These are phyloP conservation scores for Aspergillus sp. DNA, from an alignment of 2,329 filamentous ascomycete species.

Conservation along the genomic window DNA sequence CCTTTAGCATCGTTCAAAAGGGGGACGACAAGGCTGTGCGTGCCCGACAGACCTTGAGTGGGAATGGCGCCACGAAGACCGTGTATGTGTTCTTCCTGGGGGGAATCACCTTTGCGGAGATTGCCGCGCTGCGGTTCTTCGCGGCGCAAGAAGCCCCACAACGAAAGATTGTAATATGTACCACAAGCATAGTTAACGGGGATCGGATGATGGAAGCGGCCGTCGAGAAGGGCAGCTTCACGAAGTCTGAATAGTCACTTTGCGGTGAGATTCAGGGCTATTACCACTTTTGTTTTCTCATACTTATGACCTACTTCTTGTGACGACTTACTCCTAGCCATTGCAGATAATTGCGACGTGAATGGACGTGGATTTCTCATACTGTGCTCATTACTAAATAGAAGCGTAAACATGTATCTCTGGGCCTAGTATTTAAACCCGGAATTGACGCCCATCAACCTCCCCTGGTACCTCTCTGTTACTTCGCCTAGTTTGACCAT, in stretches of 20 bases:
- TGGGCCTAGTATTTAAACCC: slow-evolving; percentile 40
- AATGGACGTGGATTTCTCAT: not conserved
- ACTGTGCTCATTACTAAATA: not conserved
- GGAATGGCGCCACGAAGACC: slow-evolving; percentile 72
- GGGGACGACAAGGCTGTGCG: slow-evolving; percentile 91
- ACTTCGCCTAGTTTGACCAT: slow-evolving; percentile 80
- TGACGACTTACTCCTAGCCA: slow-evolving; percentile 1
- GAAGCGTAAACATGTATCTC: not conserved
- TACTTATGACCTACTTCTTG: not conserved
- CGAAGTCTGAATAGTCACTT: slow-evolving; percentile 28
- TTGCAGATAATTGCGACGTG: not conserved
- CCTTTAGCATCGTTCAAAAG: slow-evolving; percentile 88
- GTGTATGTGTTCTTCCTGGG: slow-evolving; percentile 96
- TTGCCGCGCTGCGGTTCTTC: slow-evolving; percentile 89
- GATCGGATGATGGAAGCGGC: slow-evolving; percentile 84
- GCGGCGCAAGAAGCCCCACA: slow-evolving; percentile 77
- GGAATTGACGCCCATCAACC: slow-evolving; percentile 69
- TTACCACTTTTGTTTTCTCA: not conserved
- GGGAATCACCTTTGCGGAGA: slow-evolving; percentile 95
- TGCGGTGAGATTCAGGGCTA: not conserved
- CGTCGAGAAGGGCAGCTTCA: slow-evolving; percentile 69
- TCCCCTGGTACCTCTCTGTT: slow-evolving; percentile 74
- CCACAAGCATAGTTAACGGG: slow-evolving; percentile 87
- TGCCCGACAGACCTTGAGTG: slow-evolving; percentile 77
- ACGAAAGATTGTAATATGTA: slow-evolving; percentile 85